Evolutionary conservation across 208 protist species (phyloP).

Genomic region (Endotrypanum monterogeii): DNA sequence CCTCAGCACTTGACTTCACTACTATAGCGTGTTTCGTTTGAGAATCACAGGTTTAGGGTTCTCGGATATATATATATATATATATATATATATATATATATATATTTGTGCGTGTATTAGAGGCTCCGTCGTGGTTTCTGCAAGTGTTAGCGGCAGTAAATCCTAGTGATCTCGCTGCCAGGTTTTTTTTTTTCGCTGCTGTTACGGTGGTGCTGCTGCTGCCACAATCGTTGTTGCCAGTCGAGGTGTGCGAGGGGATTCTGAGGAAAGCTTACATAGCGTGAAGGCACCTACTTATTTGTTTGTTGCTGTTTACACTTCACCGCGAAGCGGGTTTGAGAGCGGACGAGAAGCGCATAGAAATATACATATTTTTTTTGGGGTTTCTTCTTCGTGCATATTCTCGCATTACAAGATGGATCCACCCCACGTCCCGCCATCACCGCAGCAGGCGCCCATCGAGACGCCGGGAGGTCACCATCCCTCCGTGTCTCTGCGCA

Average conservation of each 20-base stretch:
- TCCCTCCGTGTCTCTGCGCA: constrained; percentile 52
- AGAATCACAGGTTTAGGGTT: background rate
- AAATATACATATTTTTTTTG: background rate
- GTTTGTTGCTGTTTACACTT: background rate
- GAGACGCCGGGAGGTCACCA: constrained; percentile 41
- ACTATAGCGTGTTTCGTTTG: background rate
- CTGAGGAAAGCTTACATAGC: background rate
- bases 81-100: too few species aligned
- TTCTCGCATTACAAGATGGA: constrained; percentile 39
- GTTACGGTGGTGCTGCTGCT: background rate
- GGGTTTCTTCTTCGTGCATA: background rate
- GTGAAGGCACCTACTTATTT: background rate
- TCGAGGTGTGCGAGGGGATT: background rate
- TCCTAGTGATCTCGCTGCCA: background rate
- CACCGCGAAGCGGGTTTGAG: background rate
- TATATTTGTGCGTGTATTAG: background rate
- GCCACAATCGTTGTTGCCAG: background rate
- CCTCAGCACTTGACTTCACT: background rate
- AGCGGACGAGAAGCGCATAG: background rate
- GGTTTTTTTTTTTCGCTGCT: background rate
- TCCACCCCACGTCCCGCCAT: constrained; percentile 70
- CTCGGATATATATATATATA: too few species aligned
- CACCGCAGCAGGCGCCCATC: constrained; percentile 62
- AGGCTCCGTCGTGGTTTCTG: background rate
- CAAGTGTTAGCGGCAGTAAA: background rate